Percentiles rank a stretch among this genome's conserved stretches.
Conservation (phyloP, 495 filamentous ascomycete species). For the Penicillium mononematosum region DNA sequence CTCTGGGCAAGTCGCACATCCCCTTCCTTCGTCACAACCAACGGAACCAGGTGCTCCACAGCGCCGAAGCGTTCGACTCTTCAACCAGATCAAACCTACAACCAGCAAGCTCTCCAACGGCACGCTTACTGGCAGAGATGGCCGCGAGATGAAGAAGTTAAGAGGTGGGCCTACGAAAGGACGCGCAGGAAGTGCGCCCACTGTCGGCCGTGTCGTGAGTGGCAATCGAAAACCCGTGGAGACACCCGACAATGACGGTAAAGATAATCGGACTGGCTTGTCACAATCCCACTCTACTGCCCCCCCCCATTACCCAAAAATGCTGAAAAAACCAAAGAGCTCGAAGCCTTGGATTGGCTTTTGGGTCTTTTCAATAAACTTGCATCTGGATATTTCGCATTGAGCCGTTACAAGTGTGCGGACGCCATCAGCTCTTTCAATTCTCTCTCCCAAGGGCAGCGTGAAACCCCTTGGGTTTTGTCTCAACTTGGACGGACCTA, state of each 20-base stretch:
- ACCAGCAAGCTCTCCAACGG: conserved; percentile 54
- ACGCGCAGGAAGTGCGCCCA: conserved; percentile 54
- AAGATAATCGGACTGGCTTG: conserved; percentile 42
- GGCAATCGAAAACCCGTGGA: conserved; percentile 69
- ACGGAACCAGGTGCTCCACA: conserved; percentile 67
- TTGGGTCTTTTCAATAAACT: conserved; percentile 83
- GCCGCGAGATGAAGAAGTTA: conserved; percentile 75
- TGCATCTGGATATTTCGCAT: conserved; percentile 71
- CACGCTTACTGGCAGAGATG: conserved; percentile 55
- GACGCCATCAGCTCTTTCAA: conserved; percentile 72
- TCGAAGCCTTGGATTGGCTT: conserved; percentile 74
- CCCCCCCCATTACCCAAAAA: conserved; percentile 30
- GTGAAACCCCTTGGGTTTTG: conserved; percentile 94
- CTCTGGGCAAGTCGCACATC: conserved; percentile 73
- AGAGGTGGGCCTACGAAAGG: conserved; percentile 62
- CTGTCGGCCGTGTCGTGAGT: conserved; percentile 80
- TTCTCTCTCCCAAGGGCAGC: conserved; percentile 67
- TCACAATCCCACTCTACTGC: conserved; percentile 27
- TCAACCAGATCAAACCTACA: conserved; percentile 66
- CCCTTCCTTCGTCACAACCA: conserved; percentile 46
- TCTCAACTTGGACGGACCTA: conserved; percentile 84
- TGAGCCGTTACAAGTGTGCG: conserved; percentile 73
- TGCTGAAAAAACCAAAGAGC: conserved; percentile 55
- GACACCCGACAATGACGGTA: conserved; percentile 64
- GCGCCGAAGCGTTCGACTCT: conserved; percentile 75